Evolutionary conservation across 306 rosid genomes (phyloP), one percentile per base, ranked within the genome.

Genomic region (Betula pendula): DNA sequence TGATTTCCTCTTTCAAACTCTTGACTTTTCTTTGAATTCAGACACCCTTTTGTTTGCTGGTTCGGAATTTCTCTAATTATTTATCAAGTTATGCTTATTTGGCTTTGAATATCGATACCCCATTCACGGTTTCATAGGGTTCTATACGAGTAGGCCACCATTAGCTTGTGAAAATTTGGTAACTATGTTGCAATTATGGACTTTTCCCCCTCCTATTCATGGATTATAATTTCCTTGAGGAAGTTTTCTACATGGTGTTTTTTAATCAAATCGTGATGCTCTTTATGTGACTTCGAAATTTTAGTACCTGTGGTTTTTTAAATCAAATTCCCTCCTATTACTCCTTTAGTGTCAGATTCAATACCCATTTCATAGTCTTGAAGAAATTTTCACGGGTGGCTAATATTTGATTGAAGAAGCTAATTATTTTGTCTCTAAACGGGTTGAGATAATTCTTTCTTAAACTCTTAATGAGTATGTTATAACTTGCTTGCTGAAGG

Each of bases 401-500:
- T 25, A 14, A 59, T 25, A 59, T 4, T 59, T 27, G 27, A 19
- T 24, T 58, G 66, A 8, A 25, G 25, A n/a, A 58, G 40, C 5
- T 53, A 27, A 53, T 17, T 29, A 27, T 59, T 25, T 59, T 25
- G 31, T 59, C 40, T 53, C 17, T 56, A 9, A 24, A 20, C 33
- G 12, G 31, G 38, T 66, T 13, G 24, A 14, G 48, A 17, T 6
- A 19, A 2, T 10, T 56, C 63, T 56, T 56, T 24, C 48, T 65
- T 40, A 10, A 35, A 40, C 27, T 1, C 48, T 66, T 10, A 3
- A 35, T 38, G 24, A 16, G 24, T 65, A 65, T 65, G 49, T 74
- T 75, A 52, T 56, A 17, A 27, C 43, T 44, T 71, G 20, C 22
- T 51, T 77, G 40, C n/a, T 74, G 48, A 16, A 33, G 49, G 74